These are phyloP conservation scores for Trichoderma koningii DNA, from an alignment of 2,329 filamentous ascomycete species.

Conservation along the genomic window DNA sequence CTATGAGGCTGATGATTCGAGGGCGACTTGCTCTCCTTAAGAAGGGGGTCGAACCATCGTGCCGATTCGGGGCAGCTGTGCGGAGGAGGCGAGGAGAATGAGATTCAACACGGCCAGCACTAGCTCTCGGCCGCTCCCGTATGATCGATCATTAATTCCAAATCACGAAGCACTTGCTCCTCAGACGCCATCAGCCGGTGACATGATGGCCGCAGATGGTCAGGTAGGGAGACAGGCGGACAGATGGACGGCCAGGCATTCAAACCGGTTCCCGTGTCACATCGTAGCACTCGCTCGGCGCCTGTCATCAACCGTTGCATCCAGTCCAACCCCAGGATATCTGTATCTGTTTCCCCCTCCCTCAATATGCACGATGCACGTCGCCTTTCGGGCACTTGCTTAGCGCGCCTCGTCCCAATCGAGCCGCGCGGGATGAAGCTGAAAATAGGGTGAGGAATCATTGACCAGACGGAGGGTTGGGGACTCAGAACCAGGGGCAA, in stretches of 20 bases:
- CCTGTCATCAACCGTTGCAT: too few species aligned
- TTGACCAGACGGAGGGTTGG: neutral
- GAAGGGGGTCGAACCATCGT: neutral
- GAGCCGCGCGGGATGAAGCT: neutral
- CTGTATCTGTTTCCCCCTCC: too few species aligned
- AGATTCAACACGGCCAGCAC: neutral
- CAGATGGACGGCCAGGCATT: too few species aligned
- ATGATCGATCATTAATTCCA: constrained; percentile 4
- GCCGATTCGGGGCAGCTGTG: neutral
- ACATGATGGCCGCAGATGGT: neutral
- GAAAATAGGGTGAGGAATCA: constrained; percentile 9
- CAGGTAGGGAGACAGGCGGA: too few species aligned
- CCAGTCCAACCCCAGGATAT: too few species aligned
- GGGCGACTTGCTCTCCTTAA: constrained; percentile 18
- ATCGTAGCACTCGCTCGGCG: too few species aligned
- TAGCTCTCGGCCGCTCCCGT: neutral
- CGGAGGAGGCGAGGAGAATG: neutral
- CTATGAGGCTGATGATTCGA: neutral
- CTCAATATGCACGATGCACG: neutral
- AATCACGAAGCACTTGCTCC: constrained; percentile 22
- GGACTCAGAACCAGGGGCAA: too few species aligned
- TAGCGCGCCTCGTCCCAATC: constrained; percentile 3
- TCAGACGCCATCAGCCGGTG: neutral
- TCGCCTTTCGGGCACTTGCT: neutral
- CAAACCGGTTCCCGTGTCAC: too few species aligned